phyloP scores from a whole-genome alignment of 768 basidiomycete genomes.

The Boletus huronensis region DNA sequence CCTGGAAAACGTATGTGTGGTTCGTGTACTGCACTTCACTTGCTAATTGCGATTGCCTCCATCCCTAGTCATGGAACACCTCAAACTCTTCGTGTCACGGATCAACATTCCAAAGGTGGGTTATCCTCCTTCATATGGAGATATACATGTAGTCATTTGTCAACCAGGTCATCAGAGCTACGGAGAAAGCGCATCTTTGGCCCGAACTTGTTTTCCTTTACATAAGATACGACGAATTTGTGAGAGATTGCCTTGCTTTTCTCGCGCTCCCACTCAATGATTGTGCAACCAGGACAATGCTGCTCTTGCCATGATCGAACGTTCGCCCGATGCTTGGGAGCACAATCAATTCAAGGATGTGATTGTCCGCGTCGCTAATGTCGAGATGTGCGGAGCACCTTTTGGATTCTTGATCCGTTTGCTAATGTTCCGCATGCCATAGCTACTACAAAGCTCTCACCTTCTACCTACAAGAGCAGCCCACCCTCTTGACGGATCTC shows the following conservation, averaged over 20 bases:
- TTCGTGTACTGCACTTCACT: background rate
- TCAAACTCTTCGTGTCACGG: constrained; percentile 91
- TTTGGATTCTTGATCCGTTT: background rate
- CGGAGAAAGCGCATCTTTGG: constrained; percentile 97
- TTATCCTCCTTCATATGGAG: background rate
- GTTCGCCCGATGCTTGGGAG: constrained; percentile 98
- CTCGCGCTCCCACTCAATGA: background rate
- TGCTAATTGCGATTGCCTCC: constrained; percentile 6
- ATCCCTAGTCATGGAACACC: constrained; percentile 89
- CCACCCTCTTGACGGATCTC: constrained; percentile 88
- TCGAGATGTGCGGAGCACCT: constrained; percentile 74
- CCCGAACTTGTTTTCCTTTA: constrained; percentile 97
- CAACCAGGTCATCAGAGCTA: constrained; percentile 80
- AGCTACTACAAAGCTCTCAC: constrained; percentile 94
- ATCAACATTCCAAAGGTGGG: constrained; percentile 94
- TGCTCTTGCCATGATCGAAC: constrained; percentile 97
- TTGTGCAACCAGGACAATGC: constrained; percentile 76
- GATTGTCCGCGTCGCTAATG: constrained; percentile 92
- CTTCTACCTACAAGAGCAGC: constrained; percentile 94
- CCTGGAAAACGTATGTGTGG: constrained; percentile 79
- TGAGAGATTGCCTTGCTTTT: constrained; percentile 31
- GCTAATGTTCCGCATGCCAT: constrained; percentile 8
- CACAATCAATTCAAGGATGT: constrained; percentile 99
- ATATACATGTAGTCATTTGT: background rate
- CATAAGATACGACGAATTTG: constrained; percentile 96